A percentile compares a stretch with the other conserved stretches of the same genome.
Conservation (phyloP, 495 filamentous ascomycete species). For the Lasiosphaeria hispida region DNA sequence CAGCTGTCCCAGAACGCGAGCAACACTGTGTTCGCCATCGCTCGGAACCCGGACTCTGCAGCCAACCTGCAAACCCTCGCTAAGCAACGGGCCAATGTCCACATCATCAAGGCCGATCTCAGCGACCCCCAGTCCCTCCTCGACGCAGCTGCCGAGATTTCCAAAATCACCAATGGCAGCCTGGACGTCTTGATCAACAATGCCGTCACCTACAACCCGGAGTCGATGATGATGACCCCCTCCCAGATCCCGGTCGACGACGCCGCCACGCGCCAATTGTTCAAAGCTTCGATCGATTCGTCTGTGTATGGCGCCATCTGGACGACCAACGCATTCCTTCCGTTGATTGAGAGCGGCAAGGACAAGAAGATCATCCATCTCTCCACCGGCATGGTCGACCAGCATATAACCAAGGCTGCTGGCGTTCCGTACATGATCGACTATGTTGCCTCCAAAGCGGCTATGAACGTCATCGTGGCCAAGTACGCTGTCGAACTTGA, state of each 20-base stretch:
- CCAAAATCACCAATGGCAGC: conserved; percentile 38
- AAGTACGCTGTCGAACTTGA: conserved; percentile 50
- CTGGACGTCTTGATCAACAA: conserved; percentile 57
- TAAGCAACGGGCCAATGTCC: conserved; percentile 39
- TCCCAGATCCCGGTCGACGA: conserved; percentile 10
- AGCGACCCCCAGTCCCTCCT: conserved; percentile 39
- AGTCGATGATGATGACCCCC: conserved; percentile 1
- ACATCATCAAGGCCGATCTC: conserved; percentile 48
- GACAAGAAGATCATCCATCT: conserved; percentile 57
- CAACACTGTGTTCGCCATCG: conserved; percentile 46
- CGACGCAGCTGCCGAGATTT: conserved; percentile 34
- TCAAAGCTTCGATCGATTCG: conserved; percentile 40
- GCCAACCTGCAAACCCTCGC: conserved; percentile 23
- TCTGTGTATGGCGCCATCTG: conserved; percentile 49
- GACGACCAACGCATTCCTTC: conserved; percentile 51
- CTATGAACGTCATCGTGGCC: conserved; percentile 39
- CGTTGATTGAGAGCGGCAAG: conserved; percentile 48
- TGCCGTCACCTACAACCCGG: conserved; percentile 26
- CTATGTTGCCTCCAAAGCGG: conserved; percentile 35
- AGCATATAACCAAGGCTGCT: conserved; percentile 21
- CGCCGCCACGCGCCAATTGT: conserved; percentile 22
- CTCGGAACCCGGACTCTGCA: conserved; percentile 35
- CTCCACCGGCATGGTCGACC: conserved; percentile 47
- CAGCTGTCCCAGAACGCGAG: conserved; percentile 38
- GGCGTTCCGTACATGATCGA: conserved; percentile 19